Evolutionary conservation across 2,329 filamentous ascomycete species (phyloP).

Genomic region (Phyllachora maydis): DNA sequence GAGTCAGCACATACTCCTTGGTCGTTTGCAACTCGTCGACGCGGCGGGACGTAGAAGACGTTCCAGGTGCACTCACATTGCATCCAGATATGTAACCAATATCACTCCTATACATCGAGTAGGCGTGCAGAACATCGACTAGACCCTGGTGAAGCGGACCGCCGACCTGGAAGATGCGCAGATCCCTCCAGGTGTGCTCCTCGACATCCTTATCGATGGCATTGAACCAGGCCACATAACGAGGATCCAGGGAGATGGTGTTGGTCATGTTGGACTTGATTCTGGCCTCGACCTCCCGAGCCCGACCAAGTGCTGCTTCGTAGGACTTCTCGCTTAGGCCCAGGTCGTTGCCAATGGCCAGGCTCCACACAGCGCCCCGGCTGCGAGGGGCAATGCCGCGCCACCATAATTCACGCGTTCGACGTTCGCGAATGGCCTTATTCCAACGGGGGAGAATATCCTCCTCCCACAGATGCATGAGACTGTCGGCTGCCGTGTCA

Average conservation of each 20-base stretch:
- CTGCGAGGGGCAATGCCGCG: slow-evolving; percentile 52
- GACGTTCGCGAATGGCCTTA: slow-evolving; percentile 43
- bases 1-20: slow-evolving; percentile 7
- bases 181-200: slow-evolving; percentile 44
- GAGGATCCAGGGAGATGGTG: slow-evolving; percentile 30
- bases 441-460: slow-evolving; percentile 62
- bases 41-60: no score
- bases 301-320: slow-evolving; percentile 47
- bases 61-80: slow-evolving; percentile 54
- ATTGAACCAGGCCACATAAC: slow-evolving; percentile 37
- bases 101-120: slow-evolving; percentile 64
- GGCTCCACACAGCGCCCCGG: slow-evolving; percentile 48
- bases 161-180: slow-evolving; percentile 48
- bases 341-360: slow-evolving; percentile 54
- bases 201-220: slow-evolving; percentile 43
- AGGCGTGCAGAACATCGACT: slow-evolving; percentile 55
- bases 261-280: slow-evolving; percentile 28
- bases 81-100: slow-evolving; percentile 59
- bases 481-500: slow-evolving; percentile 30
- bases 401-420: slow-evolving; percentile 67
- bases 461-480: slow-evolving; percentile 51
- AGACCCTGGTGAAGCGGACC: slow-evolving; percentile 48
- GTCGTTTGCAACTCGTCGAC: no score
- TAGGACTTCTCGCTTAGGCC: slow-evolving; percentile 47
- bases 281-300: slow-evolving; percentile 37